phyloP scores from a whole-genome alignment of 805 yeast species.

The Cyberlindnera misumaiensis region DNA sequence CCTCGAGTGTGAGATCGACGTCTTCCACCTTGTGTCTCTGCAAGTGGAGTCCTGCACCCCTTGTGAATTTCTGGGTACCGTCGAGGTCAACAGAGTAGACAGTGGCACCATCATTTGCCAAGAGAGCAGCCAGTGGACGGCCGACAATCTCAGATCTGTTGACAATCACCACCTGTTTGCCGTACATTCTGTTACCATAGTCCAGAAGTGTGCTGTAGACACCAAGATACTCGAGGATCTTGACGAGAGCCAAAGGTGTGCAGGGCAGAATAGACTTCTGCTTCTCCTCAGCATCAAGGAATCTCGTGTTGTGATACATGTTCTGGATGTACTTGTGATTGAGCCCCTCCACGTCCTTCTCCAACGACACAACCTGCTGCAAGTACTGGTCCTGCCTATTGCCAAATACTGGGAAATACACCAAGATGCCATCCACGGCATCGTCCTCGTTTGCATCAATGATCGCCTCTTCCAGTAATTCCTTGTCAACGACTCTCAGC shows the following conservation, averaged over 20 bases:
- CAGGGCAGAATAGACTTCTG: conserved; percentile 88
- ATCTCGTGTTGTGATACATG: conserved; percentile 89
- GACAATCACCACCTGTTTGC: conserved; percentile 84
- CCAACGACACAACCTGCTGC: conserved; percentile 86
- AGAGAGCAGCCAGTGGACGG: conserved; percentile 88
- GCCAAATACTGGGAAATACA: conserved; percentile 96
- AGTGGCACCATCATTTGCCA: conserved; percentile 96
- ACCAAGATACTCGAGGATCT: conserved; percentile 83
- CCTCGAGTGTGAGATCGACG: conserved; percentile 45
- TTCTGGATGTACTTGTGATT: conserved; percentile 88
- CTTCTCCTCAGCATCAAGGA: conserved; percentile 59
- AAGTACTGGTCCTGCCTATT: conserved; percentile 91
- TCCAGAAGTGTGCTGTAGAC: conserved; percentile 77
- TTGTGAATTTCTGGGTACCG: conserved; percentile 83
- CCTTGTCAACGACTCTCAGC: conserved; percentile 63
- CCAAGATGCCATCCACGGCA: conserved; percentile 84
- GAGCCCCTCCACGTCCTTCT: conserved; percentile 94
- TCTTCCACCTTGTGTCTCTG: conserved; percentile 78
- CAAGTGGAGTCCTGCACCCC: conserved; percentile 85
- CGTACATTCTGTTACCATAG: conserved; percentile 88
- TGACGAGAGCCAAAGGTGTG: conserved; percentile 92
- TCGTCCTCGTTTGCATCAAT: conserved; percentile 76
- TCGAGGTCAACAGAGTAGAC: conserved; percentile 89
- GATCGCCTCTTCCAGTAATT: conserved; percentile 77
- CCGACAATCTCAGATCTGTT: conserved; percentile 97